These are phyloP conservation scores for Azolla pinnata DNA, from an alignment of 75 land plant species.

Conservation along the genomic window DNA sequence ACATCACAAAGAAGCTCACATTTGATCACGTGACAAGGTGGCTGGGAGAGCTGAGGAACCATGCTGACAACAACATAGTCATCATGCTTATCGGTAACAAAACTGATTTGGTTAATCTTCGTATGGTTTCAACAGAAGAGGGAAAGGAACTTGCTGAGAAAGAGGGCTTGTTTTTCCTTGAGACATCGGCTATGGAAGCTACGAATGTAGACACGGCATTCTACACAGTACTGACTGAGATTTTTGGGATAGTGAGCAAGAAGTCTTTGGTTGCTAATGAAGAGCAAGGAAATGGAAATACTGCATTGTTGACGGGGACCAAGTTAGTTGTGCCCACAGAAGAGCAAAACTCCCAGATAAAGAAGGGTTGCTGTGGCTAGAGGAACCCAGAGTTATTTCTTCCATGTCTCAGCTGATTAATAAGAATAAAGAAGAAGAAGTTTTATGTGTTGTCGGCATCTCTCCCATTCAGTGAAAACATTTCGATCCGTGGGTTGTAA, in stretches of 20 bases:
- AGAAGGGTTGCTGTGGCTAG: constrained; percentile 6
- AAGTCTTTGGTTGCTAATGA: constrained; percentile 30
- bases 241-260: constrained; percentile 30
- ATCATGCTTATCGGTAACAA: constrained; percentile 33
- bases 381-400: no score
- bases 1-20: constrained; percentile 21
- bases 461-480: no score
- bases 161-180: constrained; percentile 48
- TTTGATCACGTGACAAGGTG: constrained; percentile 23
- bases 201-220: constrained; percentile 50
- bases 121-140: constrained; percentile 20
- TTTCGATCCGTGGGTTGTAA: no score
- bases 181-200: constrained; percentile 45
- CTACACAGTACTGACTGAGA: constrained; percentile 26
- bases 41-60: constrained; percentile 27
- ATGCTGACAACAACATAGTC: constrained; percentile 24
- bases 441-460: no score
- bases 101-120: constrained; percentile 14
- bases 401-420: no score
- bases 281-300: constrained; percentile 20
- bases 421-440: no score
- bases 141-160: constrained; percentile 36
- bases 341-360: neutral
- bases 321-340: constrained; percentile 14
- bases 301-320: constrained; percentile 14